Evolutionary conservation across 768 basidiomycete species (phyloP).

Genomic region (Lactarius sanguifluus): DNA sequence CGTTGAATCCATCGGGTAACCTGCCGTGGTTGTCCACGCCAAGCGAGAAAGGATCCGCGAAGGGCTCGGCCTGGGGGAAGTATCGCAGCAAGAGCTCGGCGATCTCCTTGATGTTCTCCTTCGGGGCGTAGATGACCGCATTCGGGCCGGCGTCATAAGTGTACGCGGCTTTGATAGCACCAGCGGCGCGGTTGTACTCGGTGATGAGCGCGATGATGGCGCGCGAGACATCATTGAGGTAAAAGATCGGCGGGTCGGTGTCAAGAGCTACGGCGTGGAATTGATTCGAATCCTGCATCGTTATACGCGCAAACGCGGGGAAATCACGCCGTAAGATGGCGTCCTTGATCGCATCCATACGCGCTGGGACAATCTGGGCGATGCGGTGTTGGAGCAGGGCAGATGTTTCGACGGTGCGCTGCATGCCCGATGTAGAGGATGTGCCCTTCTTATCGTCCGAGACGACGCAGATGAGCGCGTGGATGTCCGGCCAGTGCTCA

Average conservation of each 20-base stretch:
- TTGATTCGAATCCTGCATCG: conserved; percentile 97
- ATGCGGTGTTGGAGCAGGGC: conserved; percentile 87
- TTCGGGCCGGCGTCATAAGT: conserved; percentile 99
- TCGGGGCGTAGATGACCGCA: conserved; percentile 90
- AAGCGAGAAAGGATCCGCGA: conserved; percentile 73
- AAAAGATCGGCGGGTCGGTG: conserved; percentile 97
- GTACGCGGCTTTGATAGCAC: conserved; percentile 85
- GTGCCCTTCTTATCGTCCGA: conserved; percentile 96
- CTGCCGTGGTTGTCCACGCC: conserved; percentile 46
- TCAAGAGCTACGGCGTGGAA: conserved; percentile 98
- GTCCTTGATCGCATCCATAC: conserved; percentile 78
- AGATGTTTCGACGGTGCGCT: conserved; percentile 93
- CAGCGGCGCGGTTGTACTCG: conserved; percentile 84
- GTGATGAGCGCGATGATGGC: conserved; percentile 88
- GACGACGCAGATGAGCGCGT: conserved; percentile 97
- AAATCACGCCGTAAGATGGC: conserved; percentile 85
- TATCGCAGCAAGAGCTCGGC: conserved; percentile 72
- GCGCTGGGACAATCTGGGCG: conserved; percentile 75
- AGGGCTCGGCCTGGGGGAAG: conserved; percentile 81
- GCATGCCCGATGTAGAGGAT: conserved; percentile 94
- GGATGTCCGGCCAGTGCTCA: conserved; percentile 91
- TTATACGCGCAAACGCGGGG: conserved; percentile 83
- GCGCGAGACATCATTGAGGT: conserved; percentile 97
- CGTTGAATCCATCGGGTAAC: conserved; percentile 73
- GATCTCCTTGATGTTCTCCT: conserved; percentile 76